Percentiles rank a stretch among this genome's conserved stretches.
These are phyloP conservation scores for Globisporangium iwayamae DNA, from an alignment of 352 stramenopile genomes.

Conservation along the genomic window DNA sequence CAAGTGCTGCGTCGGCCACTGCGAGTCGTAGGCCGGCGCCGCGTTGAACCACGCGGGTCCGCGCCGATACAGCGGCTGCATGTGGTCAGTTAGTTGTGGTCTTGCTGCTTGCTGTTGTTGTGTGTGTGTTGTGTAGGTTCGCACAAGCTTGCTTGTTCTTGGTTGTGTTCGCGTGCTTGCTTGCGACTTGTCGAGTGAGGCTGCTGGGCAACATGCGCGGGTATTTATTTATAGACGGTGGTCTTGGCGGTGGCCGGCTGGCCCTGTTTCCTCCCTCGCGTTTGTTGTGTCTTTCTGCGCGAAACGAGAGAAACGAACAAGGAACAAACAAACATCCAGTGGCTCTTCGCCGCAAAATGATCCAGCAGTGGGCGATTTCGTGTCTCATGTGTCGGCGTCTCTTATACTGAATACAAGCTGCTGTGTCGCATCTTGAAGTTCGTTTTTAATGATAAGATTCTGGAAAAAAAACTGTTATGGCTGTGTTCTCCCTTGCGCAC, in stretches of 20 bases:
- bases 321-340: conserved; percentile 1
- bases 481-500: conserved; percentile 3
- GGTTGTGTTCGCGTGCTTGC: background rate
- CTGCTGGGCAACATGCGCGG: background rate
- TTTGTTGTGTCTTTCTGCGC: background rate
- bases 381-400: background rate
- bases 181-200: conserved; percentile 1
- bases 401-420: background rate
- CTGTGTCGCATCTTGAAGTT: background rate
- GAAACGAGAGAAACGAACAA: conserved; percentile 2
- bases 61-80: conserved; percentile 56
- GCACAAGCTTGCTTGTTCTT: background rate
- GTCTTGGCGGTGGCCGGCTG: background rate
- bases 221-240: conserved; percentile 6
- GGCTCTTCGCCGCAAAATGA: background rate
- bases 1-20: conserved; percentile 27
- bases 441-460: background rate
- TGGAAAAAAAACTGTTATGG: conserved; percentile 16
- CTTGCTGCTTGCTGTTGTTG: background rate
- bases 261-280: background rate
- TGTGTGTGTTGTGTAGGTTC: background rate
- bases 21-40: conserved; percentile 26
- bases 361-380: background rate
- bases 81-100: conserved; percentile 8
- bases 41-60: conserved; percentile 45